These are phyloP conservation scores for Botrytis porri DNA, from an alignment of 2,329 filamentous ascomycete species.

Conservation along the genomic window DNA sequence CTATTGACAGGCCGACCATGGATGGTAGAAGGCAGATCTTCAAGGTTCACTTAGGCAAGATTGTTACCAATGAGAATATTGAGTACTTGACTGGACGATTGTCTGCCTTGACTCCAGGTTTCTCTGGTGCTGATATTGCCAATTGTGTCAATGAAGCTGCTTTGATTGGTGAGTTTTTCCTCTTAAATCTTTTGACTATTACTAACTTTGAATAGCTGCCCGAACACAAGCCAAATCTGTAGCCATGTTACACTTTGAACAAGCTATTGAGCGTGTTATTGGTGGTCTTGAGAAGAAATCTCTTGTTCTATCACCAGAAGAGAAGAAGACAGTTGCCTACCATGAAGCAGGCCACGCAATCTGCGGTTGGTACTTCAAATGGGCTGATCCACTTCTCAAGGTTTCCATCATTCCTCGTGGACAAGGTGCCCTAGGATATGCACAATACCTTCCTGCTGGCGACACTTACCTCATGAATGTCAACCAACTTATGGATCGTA, in stretches of 20 bases:
- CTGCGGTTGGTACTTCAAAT: constrained; percentile 96
- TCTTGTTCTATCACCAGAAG: constrained; percentile 83
- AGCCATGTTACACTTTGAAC: constrained; percentile 88
- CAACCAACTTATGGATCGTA: constrained; percentile 95
- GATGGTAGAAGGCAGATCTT: constrained; percentile 96
- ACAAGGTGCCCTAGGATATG: constrained; percentile 89
- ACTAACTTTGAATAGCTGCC: constrained; percentile 61
- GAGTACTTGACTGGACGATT: constrained; percentile 86
- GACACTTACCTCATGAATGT: constrained; percentile 96
- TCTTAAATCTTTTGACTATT: background rate
- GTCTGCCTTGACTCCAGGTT: constrained; percentile 89
- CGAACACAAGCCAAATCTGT: constrained; percentile 77
- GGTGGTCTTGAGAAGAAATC: constrained; percentile 98
- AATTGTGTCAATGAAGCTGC: constrained; percentile 98
- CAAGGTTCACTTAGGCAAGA: constrained; percentile 88
- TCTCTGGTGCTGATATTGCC: constrained; percentile 96
- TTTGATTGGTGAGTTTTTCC: constrained; percentile 70
- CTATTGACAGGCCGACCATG: constrained; percentile 94
- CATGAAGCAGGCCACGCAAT: constrained; percentile 98
- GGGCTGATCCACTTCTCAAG: constrained; percentile 95
- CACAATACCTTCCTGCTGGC: constrained; percentile 88
- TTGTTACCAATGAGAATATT: constrained; percentile 86
- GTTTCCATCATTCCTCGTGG: constrained; percentile 98
- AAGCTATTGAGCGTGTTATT: constrained; percentile 95
- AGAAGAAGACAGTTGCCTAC: constrained; percentile 95